Conservation (phyloP, 73 alveolate genomes). For the Stentor coeruleus region DNA sequence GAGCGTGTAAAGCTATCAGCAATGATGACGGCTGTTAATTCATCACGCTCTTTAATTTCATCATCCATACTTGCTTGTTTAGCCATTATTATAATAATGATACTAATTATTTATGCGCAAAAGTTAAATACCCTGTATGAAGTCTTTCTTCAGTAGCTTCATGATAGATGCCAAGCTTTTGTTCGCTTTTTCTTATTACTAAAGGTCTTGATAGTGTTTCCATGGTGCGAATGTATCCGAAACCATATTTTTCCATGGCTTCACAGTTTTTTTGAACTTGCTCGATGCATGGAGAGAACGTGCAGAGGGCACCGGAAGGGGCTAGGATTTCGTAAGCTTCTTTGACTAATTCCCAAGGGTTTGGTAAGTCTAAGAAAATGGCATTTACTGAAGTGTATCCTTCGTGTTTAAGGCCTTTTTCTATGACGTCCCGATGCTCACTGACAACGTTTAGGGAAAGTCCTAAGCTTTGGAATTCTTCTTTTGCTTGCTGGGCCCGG, state of each 20-base stretch:
- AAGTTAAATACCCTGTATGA: conserved; percentile 23
- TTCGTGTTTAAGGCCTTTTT: conserved; percentile 80
- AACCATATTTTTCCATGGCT: conserved; percentile 76
- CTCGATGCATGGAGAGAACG: conserved; percentile 98
- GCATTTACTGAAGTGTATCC: conserved; percentile 72
- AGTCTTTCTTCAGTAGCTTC: conserved; percentile 9
- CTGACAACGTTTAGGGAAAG: conserved; percentile 54
- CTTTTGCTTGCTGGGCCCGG: conserved; percentile 80
- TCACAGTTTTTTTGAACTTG: conserved; percentile 86
- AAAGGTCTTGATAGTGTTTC: conserved; percentile 76
- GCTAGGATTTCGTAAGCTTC: conserved; percentile 84
- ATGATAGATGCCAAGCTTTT: background rate
- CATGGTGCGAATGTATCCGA: conserved; percentile 78
- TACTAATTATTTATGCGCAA: background rate
- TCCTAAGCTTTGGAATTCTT: conserved; percentile 72
- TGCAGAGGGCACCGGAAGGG: conserved; percentile 83
- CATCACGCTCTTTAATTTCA: conserved; percentile 19
- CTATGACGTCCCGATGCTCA: conserved; percentile 89
- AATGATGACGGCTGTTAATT: background rate
- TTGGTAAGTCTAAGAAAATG: conserved; percentile 92
- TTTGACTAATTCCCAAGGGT: conserved; percentile 87
- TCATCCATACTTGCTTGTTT: no score
- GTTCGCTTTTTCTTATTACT: background rate
- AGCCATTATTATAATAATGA: no score
- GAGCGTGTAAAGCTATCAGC: conserved; percentile 27